Evolutionary conservation across 192 early-diverging fungal genomes (phyloP), one percentile per base, ranked within the genome.

Genomic region (Entophlyctis luteolus): DNA sequence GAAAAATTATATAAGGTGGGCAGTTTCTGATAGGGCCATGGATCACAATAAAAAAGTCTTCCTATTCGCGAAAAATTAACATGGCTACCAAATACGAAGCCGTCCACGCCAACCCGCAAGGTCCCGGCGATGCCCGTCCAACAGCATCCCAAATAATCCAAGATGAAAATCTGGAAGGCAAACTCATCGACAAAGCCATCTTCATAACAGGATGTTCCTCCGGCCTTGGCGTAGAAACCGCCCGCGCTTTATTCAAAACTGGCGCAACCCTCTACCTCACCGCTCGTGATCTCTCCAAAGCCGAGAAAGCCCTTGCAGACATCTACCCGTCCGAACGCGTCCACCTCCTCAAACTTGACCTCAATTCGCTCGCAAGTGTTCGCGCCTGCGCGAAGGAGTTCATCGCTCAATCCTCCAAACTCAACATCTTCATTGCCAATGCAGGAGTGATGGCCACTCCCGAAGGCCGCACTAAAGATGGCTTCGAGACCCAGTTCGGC

Each of bases 391-490:
- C 74, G 23, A 39, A 62, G 28, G 70, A 67, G 50, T 75, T 65
- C 31, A 47, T 31, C 35, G 55, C 22, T 27, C 67, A 29, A 32
- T 63, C 58, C n/a, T 62, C 23, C 14, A 66, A 50, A 12, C 35
- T 77, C 23, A 62, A 77, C 34, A 45, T 65, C 35, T 42, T 65
- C 28, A 20, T 65, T 20, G 33, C 67, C 33, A 36, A 46, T 62
- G 38, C 68, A 38, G 76, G 73, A 6, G 65, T 79, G 34, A 85
- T 85, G 85, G 73, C 73, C 14, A 67, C 63, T 25, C 81, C 81
- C 3, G 68, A 70, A 39, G 78, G 22, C 67, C 70, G n/a, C 79
- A 87, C 33, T 84, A 84, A n/a, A 63, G 77, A 36, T 84, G 86
- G 67, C 69, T 71, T n/a, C 85, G 86, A 63, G 77, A 87, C 16